Base-by-base conservation (phyloP, 73 alveolate genomes). In the Loxodes magnus region DNA sequence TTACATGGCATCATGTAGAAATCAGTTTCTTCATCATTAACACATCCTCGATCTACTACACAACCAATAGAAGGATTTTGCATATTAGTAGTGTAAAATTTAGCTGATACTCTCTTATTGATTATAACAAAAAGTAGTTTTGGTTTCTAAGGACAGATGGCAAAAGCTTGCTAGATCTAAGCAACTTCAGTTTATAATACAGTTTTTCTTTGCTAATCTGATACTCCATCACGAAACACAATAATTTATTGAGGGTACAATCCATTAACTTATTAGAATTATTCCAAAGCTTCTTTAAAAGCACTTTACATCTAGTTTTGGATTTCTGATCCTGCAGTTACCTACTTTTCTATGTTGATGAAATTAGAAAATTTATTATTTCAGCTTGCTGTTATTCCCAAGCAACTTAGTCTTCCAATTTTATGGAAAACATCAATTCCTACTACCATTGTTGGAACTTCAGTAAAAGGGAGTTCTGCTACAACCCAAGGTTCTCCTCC, bases 401-500 rank as follows among this genome's bases (percentile, higher is more conserved):
- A 49, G 9, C 66, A 70, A 17, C 80, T 71, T 51, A 74, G 54
- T 58, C 43, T 63, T 15, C 72, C 67, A 4, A 73, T 58, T 14
- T 79, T 64, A 62, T 64, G 67, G 77, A 79, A 79, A 4, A 70
- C 75, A 42, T 80, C 89, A 52, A 79, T 75, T 0, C 96, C 92
- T 33, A 82, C 68, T 3, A 84, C 52, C 94, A 88, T 88, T 2
- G 96, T 81, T 35, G 94, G 90, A 48, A 58, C 41, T 42, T 77
- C 77, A 43, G 70, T 49, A 35, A 92, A 74, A 29, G 96, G 96
- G 35, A 92, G 55, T 51, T 56, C 69, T 44, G 79, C 87, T 4
- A 92, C 83, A 35, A 93, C 83, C 98, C 98, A 92, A 26, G 98
- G 98, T 36, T 71, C 75, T 27, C 96, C 96, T 24, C 96, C 96